Evolutionary conservation across 495 filamentous ascomycete genomes (phyloP).

Genomic region (Talaromyces ruber): DNA sequence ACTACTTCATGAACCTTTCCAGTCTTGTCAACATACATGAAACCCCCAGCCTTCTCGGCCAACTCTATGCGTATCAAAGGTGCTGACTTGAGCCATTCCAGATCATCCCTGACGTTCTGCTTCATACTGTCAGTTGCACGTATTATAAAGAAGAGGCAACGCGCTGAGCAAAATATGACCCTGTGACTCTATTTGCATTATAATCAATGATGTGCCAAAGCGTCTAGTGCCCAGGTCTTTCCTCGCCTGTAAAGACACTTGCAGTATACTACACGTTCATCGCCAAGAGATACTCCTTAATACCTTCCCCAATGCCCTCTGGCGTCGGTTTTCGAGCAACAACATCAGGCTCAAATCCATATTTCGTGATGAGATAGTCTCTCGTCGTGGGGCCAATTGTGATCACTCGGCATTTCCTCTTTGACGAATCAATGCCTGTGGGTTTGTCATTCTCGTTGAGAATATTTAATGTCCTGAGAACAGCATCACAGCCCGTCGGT

Average conservation of each 20-base stretch:
- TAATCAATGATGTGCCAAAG: background rate
- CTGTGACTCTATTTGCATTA: background rate
- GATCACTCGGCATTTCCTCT: conserved; percentile 50
- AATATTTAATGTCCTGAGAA: conserved; percentile 46
- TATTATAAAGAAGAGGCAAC: background rate
- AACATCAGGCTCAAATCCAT: conserved; percentile 70
- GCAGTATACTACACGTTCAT: background rate
- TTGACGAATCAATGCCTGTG: background rate
- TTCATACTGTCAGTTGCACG: background rate
- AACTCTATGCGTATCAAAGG: background rate
- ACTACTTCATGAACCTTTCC: background rate
- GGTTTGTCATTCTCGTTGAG: background rate
- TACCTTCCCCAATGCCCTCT: conserved; percentile 67
- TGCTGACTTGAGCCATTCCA: background rate
- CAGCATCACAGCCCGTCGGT: conserved; percentile 74
- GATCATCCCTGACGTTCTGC: background rate
- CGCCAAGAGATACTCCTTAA: conserved; percentile 19
- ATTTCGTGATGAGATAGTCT: conserved; percentile 57
- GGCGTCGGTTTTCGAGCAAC: conserved; percentile 76
- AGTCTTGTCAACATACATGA: background rate
- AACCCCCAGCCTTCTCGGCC: background rate
- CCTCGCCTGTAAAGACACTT: background rate
- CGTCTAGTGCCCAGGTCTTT: too few species aligned
- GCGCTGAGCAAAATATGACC: background rate
- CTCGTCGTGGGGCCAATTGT: conserved; percentile 94